These are phyloP conservation scores for Alternaria conjuncta DNA, from an alignment of 2,329 filamentous ascomycete genomes.

Conservation along the genomic window DNA sequence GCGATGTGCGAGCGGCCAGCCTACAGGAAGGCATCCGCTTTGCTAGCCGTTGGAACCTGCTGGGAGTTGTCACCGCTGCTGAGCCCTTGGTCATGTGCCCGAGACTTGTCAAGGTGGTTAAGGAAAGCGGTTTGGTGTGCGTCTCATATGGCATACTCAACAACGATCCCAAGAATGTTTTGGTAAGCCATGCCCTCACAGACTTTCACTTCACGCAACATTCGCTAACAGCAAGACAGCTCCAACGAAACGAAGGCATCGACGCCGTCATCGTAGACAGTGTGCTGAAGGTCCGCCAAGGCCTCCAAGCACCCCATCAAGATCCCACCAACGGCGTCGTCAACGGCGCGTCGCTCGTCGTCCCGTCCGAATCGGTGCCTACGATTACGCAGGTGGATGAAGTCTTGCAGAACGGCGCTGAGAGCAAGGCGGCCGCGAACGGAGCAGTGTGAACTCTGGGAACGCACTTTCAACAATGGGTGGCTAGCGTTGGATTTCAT, in stretches of 20 bases:
- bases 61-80: conserved; percentile 89
- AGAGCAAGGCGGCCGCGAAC: background rate
- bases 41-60: conserved; percentile 89
- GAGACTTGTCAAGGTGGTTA: conserved; percentile 86
- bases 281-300: conserved; percentile 90
- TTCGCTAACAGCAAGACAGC: conserved; percentile 54
- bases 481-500: conserved; percentile 3
- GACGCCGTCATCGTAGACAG: conserved; percentile 98
- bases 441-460: background rate
- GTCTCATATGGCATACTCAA: conserved; percentile 93
- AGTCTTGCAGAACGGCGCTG: background rate
- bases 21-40: conserved; percentile 96
- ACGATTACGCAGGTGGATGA: conserved; percentile 9
- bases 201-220: rapidly evolving
- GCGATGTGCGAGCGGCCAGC: conserved; percentile 87
- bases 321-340: background rate
- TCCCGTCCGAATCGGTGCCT: conserved; percentile 9
- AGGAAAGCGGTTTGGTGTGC: conserved; percentile 91
- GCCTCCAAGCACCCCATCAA: conserved; percentile 65
- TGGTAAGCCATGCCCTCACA: conserved; percentile 62
- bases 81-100: conserved; percentile 90
- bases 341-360: conserved; percentile 6
- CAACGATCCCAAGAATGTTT: conserved; percentile 84
- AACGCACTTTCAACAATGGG: background rate
- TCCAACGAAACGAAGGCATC: conserved; percentile 93